phyloP scores from a whole-genome alignment of 2,329 filamentous ascomycete genomes.

The Sporothrix schenckii region DNA sequence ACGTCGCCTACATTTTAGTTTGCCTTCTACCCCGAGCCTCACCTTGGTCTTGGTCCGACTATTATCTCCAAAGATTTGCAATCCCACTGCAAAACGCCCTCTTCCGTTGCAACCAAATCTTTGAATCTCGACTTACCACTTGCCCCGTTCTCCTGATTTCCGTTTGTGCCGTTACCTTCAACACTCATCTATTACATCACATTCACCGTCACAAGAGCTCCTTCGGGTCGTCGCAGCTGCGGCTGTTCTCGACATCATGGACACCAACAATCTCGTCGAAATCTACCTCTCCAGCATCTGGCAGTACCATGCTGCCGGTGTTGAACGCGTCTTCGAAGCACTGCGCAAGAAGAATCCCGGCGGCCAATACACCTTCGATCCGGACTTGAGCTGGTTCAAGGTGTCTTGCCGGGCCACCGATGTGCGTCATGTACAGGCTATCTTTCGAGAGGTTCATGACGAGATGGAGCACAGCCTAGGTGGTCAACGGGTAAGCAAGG shows the following conservation, averaged over 20 bases:
- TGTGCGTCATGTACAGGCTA: slow-evolving; percentile 32
- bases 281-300: slow-evolving; percentile 41
- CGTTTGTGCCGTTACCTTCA: neutral
- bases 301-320: slow-evolving; percentile 37
- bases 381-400: slow-evolving; percentile 38
- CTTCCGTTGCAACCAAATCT: neutral
- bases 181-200: neutral
- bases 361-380: slow-evolving; percentile 38
- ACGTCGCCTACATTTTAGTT: neutral
- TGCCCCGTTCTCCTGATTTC: neutral
- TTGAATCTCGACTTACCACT: neutral
- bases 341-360: slow-evolving; percentile 36
- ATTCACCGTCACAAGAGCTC: neutral
- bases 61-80: neutral
- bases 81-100: neutral
- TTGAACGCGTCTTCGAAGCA: slow-evolving; percentile 36
- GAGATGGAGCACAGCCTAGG: slow-evolving; percentile 28
- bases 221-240: neutral
- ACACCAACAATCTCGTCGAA: slow-evolving; percentile 30
- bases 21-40: neutral
- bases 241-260: slow-evolving; percentile 25
- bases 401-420: slow-evolving; percentile 35
- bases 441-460: slow-evolving; percentile 32
- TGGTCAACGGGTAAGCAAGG: neutral
- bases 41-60: neutral